Conservation (phyloP, 2,329 filamentous ascomycete species). For the Dothidotthia symphoricarpi region DNA sequence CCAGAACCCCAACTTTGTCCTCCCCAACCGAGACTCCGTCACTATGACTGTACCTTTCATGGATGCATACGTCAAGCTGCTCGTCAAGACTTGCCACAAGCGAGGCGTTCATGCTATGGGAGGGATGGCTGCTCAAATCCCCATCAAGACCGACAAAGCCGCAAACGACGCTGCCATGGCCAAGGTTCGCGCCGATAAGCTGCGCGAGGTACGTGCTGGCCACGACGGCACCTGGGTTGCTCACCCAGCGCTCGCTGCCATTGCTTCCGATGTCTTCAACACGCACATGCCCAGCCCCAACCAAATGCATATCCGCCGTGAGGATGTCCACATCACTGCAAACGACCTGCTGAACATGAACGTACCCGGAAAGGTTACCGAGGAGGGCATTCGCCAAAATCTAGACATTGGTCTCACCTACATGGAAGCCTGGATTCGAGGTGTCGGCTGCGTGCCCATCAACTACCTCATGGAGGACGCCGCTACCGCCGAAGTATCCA, state of each 20-base stretch:
- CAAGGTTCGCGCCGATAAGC: conserved; percentile 87
- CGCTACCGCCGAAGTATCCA: conserved; percentile 91
- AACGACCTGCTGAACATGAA: conserved; percentile 99
- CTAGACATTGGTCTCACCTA: conserved; percentile 94
- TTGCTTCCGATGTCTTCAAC: conserved; percentile 93
- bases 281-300: conserved; percentile 98
- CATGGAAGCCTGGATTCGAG: conserved; percentile 98
- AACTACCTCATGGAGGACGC: conserved; percentile 99
- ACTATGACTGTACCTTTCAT: conserved; percentile 99
- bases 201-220: conserved; percentile 90
- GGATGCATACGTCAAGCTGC: conserved; percentile 92
- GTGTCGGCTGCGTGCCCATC: conserved; percentile 93
- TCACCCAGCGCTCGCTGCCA: conserved; percentile 84
- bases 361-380: conserved; percentile 85
- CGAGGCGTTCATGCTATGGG: conserved; percentile 98
- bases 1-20: conserved; percentile 86
- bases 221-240: conserved; percentile 98
- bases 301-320: conserved; percentile 85
- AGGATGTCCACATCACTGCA: conserved; percentile 80
- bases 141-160: conserved; percentile 89
- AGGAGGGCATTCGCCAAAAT: conserved; percentile 96
- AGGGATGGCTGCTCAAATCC: conserved; percentile 98
- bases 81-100: conserved; percentile 97
- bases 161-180: conserved; percentile 96
- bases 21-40: conserved; percentile 85